Conservation (phyloP, 2,329 filamentous ascomycete species). For the Karstenula rhodostoma region DNA sequence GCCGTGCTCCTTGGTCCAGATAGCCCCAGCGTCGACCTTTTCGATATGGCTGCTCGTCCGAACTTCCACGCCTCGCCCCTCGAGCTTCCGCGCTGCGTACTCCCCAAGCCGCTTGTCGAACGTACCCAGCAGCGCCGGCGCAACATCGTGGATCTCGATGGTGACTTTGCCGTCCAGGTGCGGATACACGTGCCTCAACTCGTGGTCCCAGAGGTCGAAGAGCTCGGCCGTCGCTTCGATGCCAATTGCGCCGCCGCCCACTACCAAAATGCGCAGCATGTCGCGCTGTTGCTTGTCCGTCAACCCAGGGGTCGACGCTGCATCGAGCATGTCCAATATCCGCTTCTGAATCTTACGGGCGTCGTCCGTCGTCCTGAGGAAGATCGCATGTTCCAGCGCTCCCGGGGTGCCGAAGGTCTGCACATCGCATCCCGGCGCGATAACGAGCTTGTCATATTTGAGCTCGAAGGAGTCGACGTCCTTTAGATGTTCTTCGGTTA, state of each 20-base stretch:
- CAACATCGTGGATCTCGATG: conserved; percentile 9
- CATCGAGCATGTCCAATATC: conserved; percentile 3
- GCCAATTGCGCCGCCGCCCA: conserved; percentile 9
- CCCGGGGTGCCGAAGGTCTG: conserved; percentile 9
- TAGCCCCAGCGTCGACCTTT: conserved; percentile 10
- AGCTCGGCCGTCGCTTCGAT: conserved; percentile 13
- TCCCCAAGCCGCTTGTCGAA: conserved; percentile 11
- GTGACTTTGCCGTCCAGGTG: conserved; percentile 5
- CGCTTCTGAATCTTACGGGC: conserved; percentile 6
- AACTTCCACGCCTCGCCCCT: conserved; percentile 1
- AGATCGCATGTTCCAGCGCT: conserved; percentile 5
- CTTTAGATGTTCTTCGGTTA: background rate
- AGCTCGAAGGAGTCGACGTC: background rate
- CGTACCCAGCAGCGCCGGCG: conserved; percentile 3
- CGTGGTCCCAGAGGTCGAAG: conserved; percentile 5
- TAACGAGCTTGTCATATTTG: conserved; percentile 8
- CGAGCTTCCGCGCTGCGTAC: conserved; percentile 3
- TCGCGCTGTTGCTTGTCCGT: conserved; percentile 4
- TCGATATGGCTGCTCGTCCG: conserved; percentile 5
- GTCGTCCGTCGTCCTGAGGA: conserved; percentile 3
- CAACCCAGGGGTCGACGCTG: conserved; percentile 9
- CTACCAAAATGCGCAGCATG: conserved; percentile 3
- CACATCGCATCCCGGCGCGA: conserved; percentile 8
- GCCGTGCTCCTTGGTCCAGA: conserved; percentile 4
- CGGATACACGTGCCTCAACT: conserved; percentile 7